Base-by-base conservation (phyloP, 2,329 filamentous ascomycete genomes). In the Tolypocladium nubicola region DNA sequence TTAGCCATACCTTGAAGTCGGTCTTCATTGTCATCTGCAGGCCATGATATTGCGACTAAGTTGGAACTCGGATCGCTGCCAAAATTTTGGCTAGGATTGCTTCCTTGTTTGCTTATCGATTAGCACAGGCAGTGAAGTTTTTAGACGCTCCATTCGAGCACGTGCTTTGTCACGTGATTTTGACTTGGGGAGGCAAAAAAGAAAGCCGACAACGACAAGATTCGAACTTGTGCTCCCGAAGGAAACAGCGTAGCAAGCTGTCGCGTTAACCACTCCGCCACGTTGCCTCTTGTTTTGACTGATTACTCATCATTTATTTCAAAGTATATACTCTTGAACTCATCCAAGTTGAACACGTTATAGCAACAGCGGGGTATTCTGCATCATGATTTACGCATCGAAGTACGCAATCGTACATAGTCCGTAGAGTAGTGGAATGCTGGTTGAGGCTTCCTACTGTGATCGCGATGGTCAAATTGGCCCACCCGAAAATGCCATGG, bases 11-110 rank as follows among this genome's bases (percentile, higher is more conserved):
- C 85, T 94, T 95, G 75, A 97, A 99, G 76, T 97, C 93, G 64
- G 92, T 97, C 88, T 97, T 99, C 94, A 99, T 99, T 72, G 74
- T 85, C 71, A 73, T 67, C 68, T 68, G 64, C 64, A 66, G 67
- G 66, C 69, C 70, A 73, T 73, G 62, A 66, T 69, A 41, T 14
- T 45, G 40, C 23, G 41, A 21, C 14, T 8, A n/a, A 33, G 33
- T 21, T 26, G 37, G 13, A 45, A 30, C 33, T n/a, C 61, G 62
- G 58, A 63, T 45, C 50, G 53, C 56, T 61, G 62, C 59, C 65
- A 65, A 64, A 72, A 70, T 67, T 65, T 67, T 63, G 60, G 54
- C 49, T 40, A 30, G 21, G 43, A 39, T 38, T 21, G 40, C 21
- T 30, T 19, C 33, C 45, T 52, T 49, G 21, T 55, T 53, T n/a